phyloP scores from a whole-genome alignment of 2,329 filamentous ascomycete genomes.

The Sodiomyces alkalinus region DNA sequence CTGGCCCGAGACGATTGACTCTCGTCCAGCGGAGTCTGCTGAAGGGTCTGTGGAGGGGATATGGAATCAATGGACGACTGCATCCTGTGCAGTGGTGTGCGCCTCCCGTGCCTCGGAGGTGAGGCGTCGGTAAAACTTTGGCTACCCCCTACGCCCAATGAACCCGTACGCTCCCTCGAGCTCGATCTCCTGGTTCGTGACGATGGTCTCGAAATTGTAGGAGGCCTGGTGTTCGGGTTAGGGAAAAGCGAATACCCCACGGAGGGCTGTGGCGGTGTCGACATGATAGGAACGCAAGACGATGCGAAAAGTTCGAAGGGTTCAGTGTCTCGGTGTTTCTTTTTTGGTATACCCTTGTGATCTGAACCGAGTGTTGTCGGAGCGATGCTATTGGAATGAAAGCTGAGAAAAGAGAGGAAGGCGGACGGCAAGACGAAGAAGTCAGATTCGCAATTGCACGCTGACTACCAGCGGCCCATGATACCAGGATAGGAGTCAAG shows the following conservation, averaged over 20 bases:
- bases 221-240: constrained; percentile 27
- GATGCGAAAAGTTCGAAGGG: background rate
- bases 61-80: constrained; percentile 16
- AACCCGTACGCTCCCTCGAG: constrained; percentile 17
- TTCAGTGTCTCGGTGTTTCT: background rate
- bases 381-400: constrained; percentile 2
- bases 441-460: constrained; percentile 2
- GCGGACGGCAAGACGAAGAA: constrained; percentile 2
- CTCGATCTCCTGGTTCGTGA: constrained; percentile 22
- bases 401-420: background rate
- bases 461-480: constrained; percentile 1
- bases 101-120: constrained; percentile 16
- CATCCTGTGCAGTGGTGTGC: constrained; percentile 17
- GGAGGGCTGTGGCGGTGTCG: constrained; percentile 18
- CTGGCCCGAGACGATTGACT: constrained; percentile 3
- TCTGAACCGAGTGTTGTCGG: constrained; percentile 2
- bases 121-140: constrained; percentile 7
- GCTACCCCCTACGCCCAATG: too few relatives aligned
- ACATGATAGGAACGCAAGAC: constrained; percentile 15
- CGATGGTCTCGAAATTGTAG: constrained; percentile 25
- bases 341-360: constrained; percentile 1
- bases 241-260: constrained; percentile 44
- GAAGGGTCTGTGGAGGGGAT: constrained; percentile 8
- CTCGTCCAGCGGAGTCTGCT: constrained; percentile 10
- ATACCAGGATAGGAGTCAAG: too few relatives aligned